Conservation (phyloP, 495 filamentous ascomycete species). For the Peziza echinospora region DNA sequence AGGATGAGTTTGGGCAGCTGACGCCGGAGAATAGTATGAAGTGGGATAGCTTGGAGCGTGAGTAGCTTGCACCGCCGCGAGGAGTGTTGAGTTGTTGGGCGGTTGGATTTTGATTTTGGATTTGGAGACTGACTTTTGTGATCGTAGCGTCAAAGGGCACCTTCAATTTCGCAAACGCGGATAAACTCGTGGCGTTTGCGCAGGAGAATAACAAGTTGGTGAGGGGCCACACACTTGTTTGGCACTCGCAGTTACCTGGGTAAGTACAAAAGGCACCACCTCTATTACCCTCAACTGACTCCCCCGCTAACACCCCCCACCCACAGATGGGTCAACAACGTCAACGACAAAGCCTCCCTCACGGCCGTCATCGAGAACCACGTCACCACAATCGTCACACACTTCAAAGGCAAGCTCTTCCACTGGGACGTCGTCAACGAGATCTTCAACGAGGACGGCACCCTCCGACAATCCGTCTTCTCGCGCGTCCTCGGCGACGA, state of each 20-base stretch:
- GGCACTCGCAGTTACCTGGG: slow-evolving; percentile 39
- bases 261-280: slow-evolving; percentile 29
- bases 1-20: slow-evolving; percentile 36
- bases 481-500: slow-evolving; percentile 35
- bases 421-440: slow-evolving; percentile 43
- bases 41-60: slow-evolving; percentile 28
- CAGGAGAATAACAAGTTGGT: slow-evolving; percentile 31
- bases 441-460: slow-evolving; percentile 41
- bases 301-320: too few relatives aligned
- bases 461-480: slow-evolving; percentile 33
- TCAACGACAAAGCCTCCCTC: slow-evolving; percentile 28
- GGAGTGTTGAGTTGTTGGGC: neutral
- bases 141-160: slow-evolving; percentile 18
- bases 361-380: slow-evolving; percentile 35
- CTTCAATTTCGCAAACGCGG: slow-evolving; percentile 29
- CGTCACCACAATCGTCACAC: slow-evolving; percentile 31
- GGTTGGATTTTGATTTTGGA: slow-evolving; percentile 5
- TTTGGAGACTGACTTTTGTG: slow-evolving; percentile 2
- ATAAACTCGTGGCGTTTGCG: slow-evolving; percentile 38
- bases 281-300: too few relatives aligned
- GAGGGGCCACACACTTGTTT: slow-evolving; percentile 38
- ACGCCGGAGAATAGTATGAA: slow-evolving; percentile 46
- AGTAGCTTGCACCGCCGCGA: neutral
- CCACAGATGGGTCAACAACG: slow-evolving; percentile 32
- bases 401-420: slow-evolving; percentile 38